Base-by-base conservation (phyloP, 2,329 filamentous ascomycete species). In the Colletotrichum truncatum region DNA sequence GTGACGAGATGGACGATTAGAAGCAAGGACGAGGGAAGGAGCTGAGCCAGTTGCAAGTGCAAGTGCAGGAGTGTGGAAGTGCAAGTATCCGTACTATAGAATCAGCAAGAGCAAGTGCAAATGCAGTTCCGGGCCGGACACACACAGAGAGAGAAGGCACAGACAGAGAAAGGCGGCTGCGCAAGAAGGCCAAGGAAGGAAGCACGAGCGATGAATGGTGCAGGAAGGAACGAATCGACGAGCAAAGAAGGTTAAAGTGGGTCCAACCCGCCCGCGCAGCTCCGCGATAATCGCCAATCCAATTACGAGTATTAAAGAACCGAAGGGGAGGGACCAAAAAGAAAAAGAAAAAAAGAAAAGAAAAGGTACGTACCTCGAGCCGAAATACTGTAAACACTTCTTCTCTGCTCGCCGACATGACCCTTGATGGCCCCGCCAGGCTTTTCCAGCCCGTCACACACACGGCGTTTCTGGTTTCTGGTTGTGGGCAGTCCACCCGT, bases 171-270 rank as follows among this genome's bases (percentile, higher is more conserved):
- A n/a, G n/a, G n/a, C n/a, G n/a, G n/a, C n/a, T n/a, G n/a, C n/a
- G n/a, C n/a, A n/a, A n/a, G n/a, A n/a, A n/a, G n/a, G n/a, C n/a
- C n/a, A n/a, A n/a, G 49, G 49, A 53, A 23, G 18, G 28, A 53
- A 16, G 30, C 46, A 32, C 21, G n/a, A 16, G 18, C 32, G 14
- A 39, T 28, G 45, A 2, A 28, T 26, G n/a, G 21, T 39, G 21
- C 26, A 28, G 26, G 21, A 36, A 56, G 18, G 53, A 56, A 49
- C 41, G 55, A 65, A 65, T 65, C 49, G 62, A 65, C 34, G 41
- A 61, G 55, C 46, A 65, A 62, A 65, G 62, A 65, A 65, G 62
- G 48, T 65, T 65, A 45, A 62, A 55, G 62, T 61, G 62, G 62
- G 23, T 45, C 41, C 41, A 34, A 49, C 34, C 59, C 56, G 32